Base-by-base conservation (phyloP, 2,329 filamentous ascomycete genomes). In the Ophiostoma piceae region DNA sequence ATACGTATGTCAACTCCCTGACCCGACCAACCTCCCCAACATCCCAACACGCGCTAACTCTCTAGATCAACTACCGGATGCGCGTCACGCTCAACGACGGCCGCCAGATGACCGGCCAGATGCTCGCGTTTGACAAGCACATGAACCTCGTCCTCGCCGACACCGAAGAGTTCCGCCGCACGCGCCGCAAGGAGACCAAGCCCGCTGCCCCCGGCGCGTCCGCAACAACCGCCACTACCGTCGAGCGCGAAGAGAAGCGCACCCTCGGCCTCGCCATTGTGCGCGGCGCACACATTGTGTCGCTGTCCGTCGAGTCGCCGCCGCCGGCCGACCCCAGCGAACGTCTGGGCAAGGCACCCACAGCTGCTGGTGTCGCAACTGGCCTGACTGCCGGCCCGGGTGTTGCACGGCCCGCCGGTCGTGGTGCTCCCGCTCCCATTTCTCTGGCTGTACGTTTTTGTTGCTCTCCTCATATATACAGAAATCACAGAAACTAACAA, bases 141-240 rank as follows among this genome's bases (percentile, higher is more conserved):
- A 99, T 99, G 95, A 99, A 99, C 80, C 88, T 99, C 74, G 95
- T 99, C 73, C 91, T 99, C 73, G 95, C 94, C 81, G 95, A 99
- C 78, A 98, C 95, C 75, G 95, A 99, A 86, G 94, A 98, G 80
- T 97, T 97, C 81, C 91, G 94, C 79, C 91, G 91, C 78, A 90
- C 94, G 73, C 96, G 95, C 84, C 88, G 91, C 80, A 94, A 91
- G 84, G 87, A 90, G 76, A 85, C 87, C 75, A 96, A 95, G 83
- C 82, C 86, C 68, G 80, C 85, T 67, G 88, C 90, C 62, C 87
- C 89, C 16, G 68, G 70, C 35, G 11, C 71, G 5, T 47, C 71
- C 19, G 60, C 85, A 70, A 85, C 87, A 74, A 82, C 86, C 67
- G 83, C 87, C 74, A 82, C 86, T 67, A 83, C 90, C 67, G 85